A percentile compares a stretch with the other conserved stretches of the same genome.
phyloP scores from a whole-genome alignment of 2,329 filamentous ascomycete genomes.

The Colletotrichum kahawae region DNA sequence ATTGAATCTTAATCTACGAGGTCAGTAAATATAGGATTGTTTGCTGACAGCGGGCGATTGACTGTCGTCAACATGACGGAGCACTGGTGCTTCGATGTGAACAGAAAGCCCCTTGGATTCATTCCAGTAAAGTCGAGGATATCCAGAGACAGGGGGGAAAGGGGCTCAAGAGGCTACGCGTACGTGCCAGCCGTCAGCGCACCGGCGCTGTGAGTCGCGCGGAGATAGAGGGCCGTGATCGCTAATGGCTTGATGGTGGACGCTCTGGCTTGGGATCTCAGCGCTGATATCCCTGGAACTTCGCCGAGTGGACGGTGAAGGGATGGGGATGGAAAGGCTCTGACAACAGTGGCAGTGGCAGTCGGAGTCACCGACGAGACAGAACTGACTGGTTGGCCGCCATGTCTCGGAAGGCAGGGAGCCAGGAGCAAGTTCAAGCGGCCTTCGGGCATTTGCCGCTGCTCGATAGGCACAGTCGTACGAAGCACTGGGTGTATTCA shows the following conservation, averaged over 20 bases:
- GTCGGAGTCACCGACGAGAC: slow-evolving; percentile 8
- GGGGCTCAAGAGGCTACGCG: not conserved
- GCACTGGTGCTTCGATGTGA: not conserved
- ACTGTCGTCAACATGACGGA: not conserved
- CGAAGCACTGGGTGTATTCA: not conserved
- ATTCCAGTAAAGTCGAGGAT: not conserved
- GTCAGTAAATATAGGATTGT: not conserved
- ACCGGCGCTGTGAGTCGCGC: not conserved
- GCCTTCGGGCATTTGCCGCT: not conserved
- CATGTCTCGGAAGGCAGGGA: slow-evolving; percentile 16
- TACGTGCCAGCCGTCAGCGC: not conserved
- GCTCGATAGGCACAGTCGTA: not conserved
- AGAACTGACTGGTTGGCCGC: slow-evolving; percentile 2
- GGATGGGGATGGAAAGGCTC: not conserved
- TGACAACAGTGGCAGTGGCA: not conserved
- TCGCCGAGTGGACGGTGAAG: not conserved
- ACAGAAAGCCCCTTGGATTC: not conserved
- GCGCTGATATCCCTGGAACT: not conserved
- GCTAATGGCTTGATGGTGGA: not conserved
- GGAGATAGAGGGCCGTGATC: not conserved
- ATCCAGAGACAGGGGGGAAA: not conserved
- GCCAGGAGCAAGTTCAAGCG: not conserved
- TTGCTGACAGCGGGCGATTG: not conserved
- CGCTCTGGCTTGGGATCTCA: not conserved
- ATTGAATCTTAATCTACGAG: not conserved